phyloP scores from a whole-genome alignment of 495 filamentous ascomycete species.

The Baudoinia panamericana region DNA sequence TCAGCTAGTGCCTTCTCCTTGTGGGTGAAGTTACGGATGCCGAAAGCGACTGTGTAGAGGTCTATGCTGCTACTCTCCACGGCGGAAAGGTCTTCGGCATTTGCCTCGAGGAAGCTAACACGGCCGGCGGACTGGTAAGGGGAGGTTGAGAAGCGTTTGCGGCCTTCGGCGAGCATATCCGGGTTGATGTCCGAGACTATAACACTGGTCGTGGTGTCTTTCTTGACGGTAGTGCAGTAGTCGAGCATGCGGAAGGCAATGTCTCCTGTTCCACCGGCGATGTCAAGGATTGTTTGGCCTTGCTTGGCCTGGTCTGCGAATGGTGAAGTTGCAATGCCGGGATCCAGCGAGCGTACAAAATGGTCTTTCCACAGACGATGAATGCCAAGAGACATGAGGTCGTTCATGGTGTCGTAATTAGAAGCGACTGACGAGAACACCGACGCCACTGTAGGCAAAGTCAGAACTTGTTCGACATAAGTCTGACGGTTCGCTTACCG shows the following conservation, averaged over 20 bases:
- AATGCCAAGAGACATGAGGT: slow-evolving; percentile 94
- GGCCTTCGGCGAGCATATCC: slow-evolving; percentile 80
- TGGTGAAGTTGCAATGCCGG: slow-evolving; percentile 51
- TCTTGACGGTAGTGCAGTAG: slow-evolving; percentile 70
- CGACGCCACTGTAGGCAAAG: slow-evolving; percentile 48
- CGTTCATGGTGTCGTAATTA: slow-evolving; percentile 93
- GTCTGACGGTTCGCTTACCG: slow-evolving; percentile 36
- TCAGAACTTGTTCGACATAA: too few relatives aligned
- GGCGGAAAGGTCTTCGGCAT: slow-evolving; percentile 65
- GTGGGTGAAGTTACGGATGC: slow-evolving; percentile 90
- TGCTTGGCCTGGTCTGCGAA: slow-evolving; percentile 26
- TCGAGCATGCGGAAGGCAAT: slow-evolving; percentile 95
- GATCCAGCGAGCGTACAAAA: slow-evolving; percentile 85
- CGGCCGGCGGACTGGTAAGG: slow-evolving; percentile 43
- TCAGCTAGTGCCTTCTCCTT: slow-evolving; percentile 67
- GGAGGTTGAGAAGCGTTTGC: slow-evolving; percentile 52
- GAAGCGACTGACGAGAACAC: slow-evolving; percentile 95
- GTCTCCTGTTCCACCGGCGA: slow-evolving; percentile 93
- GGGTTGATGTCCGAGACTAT: slow-evolving; percentile 93
- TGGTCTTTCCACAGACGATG: slow-evolving; percentile 98
- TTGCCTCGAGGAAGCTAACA: slow-evolving; percentile 73
- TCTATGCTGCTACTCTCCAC: slow-evolving; percentile 58
- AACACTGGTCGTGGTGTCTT: slow-evolving; percentile 63
- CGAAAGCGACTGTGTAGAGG: slow-evolving; percentile 95
- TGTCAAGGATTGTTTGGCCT: slow-evolving; percentile 80